Evolutionary conservation across 2,329 filamentous ascomycete species (phyloP), one percentile per base, ranked within the genome.

Genomic region (Ascochyta fabae): DNA sequence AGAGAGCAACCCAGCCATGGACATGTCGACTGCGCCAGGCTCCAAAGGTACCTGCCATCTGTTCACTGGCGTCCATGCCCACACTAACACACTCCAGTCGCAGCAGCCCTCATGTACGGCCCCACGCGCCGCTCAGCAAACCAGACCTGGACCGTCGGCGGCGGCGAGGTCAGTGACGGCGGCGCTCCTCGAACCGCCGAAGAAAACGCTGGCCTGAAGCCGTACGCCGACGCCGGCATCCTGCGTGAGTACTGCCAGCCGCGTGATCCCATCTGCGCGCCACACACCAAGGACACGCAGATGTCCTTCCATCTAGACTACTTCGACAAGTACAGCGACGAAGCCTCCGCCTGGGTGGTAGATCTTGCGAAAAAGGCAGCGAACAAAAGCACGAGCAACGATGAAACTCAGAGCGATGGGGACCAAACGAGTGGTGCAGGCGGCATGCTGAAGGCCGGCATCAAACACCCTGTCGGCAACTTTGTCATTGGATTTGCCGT

Each of bases 211-310:
- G 65, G 62, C n/a, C 53, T 67, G 15, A 54, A 65, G 45, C 64
- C 64, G 15, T 69, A 66, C 36, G 61, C 54, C 23, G 59, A 69
- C 24, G 79, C 82, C 3, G 70, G 68, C 8, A 83, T 82, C 61
- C 82, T 88, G 55, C 77, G 86, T 73, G 84, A 84, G 7, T 88
- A 88, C 78, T 88, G 86, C 68, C 86, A 88, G 62, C 75, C 80
- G 4, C 66, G 81, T 3, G 86, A 88, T 57, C 85, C 85, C 0
- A 88, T 86, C 70, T 88, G 86, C 77, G 88, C 84, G 66, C 65
- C 66, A 0, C 84, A 83, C 6, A 62, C 61, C 12, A 39, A 60
- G 8, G 49, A 67, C 46, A 85, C 78, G 59, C 77, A 86, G 57
- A 78, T 81, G 42, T 79, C 80, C 56, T 80, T 81, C 9, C 86